These are phyloP conservation scores for Euphorbia lathyris DNA, from an alignment of 345 rosid species.

Conservation along the genomic window DNA sequence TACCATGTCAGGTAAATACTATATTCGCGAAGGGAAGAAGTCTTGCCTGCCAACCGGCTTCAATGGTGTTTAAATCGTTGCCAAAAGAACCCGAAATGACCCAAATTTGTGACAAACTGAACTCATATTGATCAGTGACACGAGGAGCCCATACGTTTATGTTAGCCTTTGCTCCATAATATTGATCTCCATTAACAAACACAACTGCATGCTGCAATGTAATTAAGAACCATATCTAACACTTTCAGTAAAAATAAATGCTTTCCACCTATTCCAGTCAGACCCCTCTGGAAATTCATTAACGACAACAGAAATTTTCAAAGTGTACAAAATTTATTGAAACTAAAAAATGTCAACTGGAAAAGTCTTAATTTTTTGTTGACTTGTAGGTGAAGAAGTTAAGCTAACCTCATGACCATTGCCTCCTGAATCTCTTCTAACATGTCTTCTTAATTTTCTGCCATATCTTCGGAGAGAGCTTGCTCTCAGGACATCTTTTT, in stretches of 20 bases:
- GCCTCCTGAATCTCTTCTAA: slow-evolving; percentile 29
- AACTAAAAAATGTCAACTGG: no score
- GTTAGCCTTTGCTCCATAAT: slow-evolving; percentile 35
- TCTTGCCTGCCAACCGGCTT: slow-evolving; percentile 41
- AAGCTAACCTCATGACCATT: slow-evolving; percentile 33
- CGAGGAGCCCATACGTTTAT: slow-evolving; percentile 34
- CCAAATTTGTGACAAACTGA: slow-evolving; percentile 37
- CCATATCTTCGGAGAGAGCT: slow-evolving; percentile 21
- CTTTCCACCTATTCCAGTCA: background rate
- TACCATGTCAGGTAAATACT: background rate
- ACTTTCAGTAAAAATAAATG: slow-evolving; percentile 12
- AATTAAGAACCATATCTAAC: no score
- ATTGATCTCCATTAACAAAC: slow-evolving; percentile 35
- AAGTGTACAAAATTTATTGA: no score
- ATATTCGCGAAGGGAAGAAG: background rate
- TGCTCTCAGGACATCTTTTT: slow-evolving; percentile 29
- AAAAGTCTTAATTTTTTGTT: no score
- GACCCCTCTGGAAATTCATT: no score
- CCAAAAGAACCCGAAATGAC: slow-evolving; percentile 36
- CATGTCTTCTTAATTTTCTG: slow-evolving; percentile 25
- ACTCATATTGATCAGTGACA: slow-evolving; percentile 23
- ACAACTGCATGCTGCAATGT: slow-evolving; percentile 32
- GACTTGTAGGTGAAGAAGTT: no score
- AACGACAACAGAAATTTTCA: no score
- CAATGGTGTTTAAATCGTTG: slow-evolving; percentile 34